These are phyloP conservation scores for Rusavskia elegans DNA, from an alignment of 495 filamentous ascomycete species.

Conservation along the genomic window DNA sequence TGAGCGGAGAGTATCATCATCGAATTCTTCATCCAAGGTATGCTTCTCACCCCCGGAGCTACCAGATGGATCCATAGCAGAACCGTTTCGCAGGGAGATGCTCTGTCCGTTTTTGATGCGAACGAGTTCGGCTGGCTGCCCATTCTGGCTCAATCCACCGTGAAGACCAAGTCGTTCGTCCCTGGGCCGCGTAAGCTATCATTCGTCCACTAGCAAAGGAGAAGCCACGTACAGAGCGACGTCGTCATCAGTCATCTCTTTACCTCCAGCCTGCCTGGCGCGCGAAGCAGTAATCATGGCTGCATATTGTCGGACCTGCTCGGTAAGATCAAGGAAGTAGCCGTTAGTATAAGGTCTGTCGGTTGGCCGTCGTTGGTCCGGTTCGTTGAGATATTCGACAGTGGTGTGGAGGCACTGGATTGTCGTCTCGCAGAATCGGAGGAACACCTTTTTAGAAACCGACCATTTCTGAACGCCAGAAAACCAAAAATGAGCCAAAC, in stretches of 20 bases:
- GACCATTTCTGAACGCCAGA: slow-evolving; percentile 58
- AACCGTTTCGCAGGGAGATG: slow-evolving; percentile 55
- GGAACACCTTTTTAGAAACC: slow-evolving; percentile 48
- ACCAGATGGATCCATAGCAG: slow-evolving; percentile 26
- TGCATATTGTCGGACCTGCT: slow-evolving; percentile 67
- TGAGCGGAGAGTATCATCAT: slow-evolving; percentile 58
- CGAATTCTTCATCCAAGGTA: slow-evolving; percentile 37
- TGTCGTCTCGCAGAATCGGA: slow-evolving; percentile 72
- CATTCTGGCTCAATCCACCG: slow-evolving; percentile 62
- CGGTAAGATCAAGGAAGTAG: slow-evolving; percentile 87
- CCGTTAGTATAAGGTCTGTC: slow-evolving; percentile 81
- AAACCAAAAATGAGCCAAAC: slow-evolving; percentile 48
- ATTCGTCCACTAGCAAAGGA: slow-evolving; percentile 13
- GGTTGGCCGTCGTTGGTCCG: slow-evolving; percentile 61
- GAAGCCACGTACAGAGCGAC: slow-evolving; percentile 16
- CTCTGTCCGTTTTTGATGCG: slow-evolving; percentile 60
- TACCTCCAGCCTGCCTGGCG: slow-evolving; percentile 18
- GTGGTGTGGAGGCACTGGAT: slow-evolving; percentile 75
- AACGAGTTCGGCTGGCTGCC: slow-evolving; percentile 62
- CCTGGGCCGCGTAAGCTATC: slow-evolving; percentile 29
- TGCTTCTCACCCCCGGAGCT: slow-evolving; percentile 35
- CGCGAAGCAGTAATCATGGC: slow-evolving; percentile 38
- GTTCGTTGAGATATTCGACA: slow-evolving; percentile 60
- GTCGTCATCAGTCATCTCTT: slow-evolving; percentile 10
- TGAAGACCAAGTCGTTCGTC: slow-evolving; percentile 54